Evolutionary conservation across 805 yeast genomes (phyloP).

Genomic region (Candida cerambycidarum): DNA sequence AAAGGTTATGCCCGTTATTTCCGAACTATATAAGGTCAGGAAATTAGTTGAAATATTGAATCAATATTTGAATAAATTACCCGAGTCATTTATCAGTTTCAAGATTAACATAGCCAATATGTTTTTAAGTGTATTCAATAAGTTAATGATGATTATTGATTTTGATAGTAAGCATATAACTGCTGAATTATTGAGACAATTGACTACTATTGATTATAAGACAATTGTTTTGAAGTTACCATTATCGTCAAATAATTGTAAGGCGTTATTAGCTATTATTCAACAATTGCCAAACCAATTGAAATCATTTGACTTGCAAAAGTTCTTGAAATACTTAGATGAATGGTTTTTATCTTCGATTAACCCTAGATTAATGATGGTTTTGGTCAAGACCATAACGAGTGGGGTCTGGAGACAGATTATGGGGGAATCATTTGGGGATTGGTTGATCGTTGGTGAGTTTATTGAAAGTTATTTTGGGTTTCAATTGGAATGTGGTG

Average conservation of each 20-base stretch:
- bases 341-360: constrained; percentile 16
- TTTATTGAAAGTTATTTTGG: constrained; percentile 75
- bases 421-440: constrained; percentile 60
- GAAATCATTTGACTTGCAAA: constrained; percentile 13
- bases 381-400: constrained; percentile 52
- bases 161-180: constrained; percentile 1
- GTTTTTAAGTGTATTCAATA: constrained; percentile 33
- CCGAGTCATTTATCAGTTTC: constrained; percentile 48
- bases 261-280: background rate
- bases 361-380: constrained; percentile 57
- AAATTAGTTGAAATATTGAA: background rate
- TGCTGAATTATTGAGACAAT: background rate
- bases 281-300: constrained; percentile 1
- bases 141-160: constrained; percentile 1
- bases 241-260: background rate
- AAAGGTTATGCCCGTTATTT: background rate
- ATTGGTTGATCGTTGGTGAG: constrained; percentile 75
- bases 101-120: constrained; percentile 55
- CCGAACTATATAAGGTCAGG: background rate
- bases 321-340: constrained; percentile 44
- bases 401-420: constrained; percentile 57
- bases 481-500: constrained; percentile 66
- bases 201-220: background rate
- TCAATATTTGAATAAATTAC: constrained; percentile 36
- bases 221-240: constrained; percentile 1